Evolutionary conservation across 1,284 basidiomycete genomes (phyloP).

Genomic region (Irpex rosettiformis): DNA sequence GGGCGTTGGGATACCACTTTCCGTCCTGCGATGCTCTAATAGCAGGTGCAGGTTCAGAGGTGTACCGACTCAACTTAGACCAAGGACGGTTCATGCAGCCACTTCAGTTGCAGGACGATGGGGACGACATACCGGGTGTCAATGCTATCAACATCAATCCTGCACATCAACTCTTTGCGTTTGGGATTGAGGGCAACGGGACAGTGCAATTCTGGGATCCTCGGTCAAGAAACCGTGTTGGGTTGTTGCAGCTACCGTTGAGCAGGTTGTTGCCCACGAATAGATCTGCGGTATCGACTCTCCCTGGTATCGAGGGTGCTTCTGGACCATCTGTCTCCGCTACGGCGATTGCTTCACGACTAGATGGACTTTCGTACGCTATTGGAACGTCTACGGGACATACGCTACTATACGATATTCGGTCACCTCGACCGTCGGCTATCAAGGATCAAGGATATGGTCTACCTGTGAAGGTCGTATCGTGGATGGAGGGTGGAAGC

Average conservation of each 20-base stretch:
- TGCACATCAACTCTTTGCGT: slow-evolving; percentile 87
- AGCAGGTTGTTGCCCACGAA: slow-evolving; percentile 50
- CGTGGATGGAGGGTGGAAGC: slow-evolving; percentile 87
- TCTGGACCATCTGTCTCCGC: slow-evolving; percentile 53
- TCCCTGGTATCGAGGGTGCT: slow-evolving; percentile 44
- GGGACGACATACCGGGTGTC: slow-evolving; percentile 71
- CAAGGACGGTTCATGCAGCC: slow-evolving; percentile 92
- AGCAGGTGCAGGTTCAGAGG: slow-evolving; percentile 70
- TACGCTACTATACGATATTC: slow-evolving; percentile 92
- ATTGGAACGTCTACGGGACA: slow-evolving; percentile 95
- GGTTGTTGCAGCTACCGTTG: slow-evolving; percentile 73
- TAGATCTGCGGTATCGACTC: slow-evolving; percentile 20
- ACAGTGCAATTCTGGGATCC: slow-evolving; percentile 97
- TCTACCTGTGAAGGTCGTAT: slow-evolving; percentile 81
- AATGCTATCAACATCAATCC: slow-evolving; percentile 94
- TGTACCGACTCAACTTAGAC: slow-evolving; percentile 94
- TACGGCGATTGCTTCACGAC: slow-evolving; percentile 80
- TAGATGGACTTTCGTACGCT: slow-evolving; percentile 91
- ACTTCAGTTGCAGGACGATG: slow-evolving; percentile 53
- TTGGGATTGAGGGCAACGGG: slow-evolving; percentile 83
- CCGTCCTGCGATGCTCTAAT: slow-evolving; percentile 54
- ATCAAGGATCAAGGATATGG: slow-evolving; percentile 98
- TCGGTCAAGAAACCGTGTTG: slow-evolving; percentile 77
- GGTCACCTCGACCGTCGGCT: slow-evolving; percentile 80
- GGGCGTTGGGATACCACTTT: slow-evolving; percentile 77